Evolutionary conservation across 176 grass and related monocot genomes (phyloP).

Genomic region (Oropetium thomaeum): DNA sequence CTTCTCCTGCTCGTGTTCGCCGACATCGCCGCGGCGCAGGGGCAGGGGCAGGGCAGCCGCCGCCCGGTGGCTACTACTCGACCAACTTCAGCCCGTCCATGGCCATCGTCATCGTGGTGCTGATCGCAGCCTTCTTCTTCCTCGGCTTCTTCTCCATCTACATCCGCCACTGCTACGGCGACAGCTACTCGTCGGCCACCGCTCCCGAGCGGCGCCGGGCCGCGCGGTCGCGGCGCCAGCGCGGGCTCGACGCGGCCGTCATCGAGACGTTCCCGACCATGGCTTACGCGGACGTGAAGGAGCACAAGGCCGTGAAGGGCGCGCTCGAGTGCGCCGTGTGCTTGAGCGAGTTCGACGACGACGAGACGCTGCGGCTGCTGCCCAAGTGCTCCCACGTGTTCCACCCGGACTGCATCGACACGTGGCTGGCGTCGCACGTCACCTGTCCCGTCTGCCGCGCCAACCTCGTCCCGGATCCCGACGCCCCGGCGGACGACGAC

Average conservation of each 20-base stretch:
- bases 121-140: slow-evolving; percentile 81
- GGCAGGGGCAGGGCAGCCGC: neutral
- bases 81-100: slow-evolving; percentile 64
- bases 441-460: slow-evolving; percentile 88
- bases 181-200: neutral
- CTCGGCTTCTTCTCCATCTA: slow-evolving; percentile 89
- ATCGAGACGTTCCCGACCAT: slow-evolving; percentile 68
- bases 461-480: slow-evolving; percentile 51
- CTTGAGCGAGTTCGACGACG: slow-evolving; percentile 95
- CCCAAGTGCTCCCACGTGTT: slow-evolving; percentile 91
- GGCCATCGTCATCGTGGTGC: slow-evolving; percentile 68
- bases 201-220: neutral
- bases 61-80: neutral
- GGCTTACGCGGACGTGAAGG: slow-evolving; percentile 87
- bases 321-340: slow-evolving; percentile 92
- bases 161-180: slow-evolving; percentile 62
- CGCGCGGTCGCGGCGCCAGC: slow-evolving; percentile 41
- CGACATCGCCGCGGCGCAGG: slow-evolving; percentile 14
- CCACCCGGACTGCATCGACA: slow-evolving; percentile 87
- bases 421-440: slow-evolving; percentile 69
- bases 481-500: neutral
- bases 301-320: slow-evolving; percentile 62
- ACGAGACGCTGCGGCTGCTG: slow-evolving; percentile 74
- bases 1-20: slow-evolving; percentile 19
- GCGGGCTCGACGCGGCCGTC: slow-evolving; percentile 54